Base-by-base conservation (phyloP, 331 rosid genomes). In the Saraca asoca region DNA sequence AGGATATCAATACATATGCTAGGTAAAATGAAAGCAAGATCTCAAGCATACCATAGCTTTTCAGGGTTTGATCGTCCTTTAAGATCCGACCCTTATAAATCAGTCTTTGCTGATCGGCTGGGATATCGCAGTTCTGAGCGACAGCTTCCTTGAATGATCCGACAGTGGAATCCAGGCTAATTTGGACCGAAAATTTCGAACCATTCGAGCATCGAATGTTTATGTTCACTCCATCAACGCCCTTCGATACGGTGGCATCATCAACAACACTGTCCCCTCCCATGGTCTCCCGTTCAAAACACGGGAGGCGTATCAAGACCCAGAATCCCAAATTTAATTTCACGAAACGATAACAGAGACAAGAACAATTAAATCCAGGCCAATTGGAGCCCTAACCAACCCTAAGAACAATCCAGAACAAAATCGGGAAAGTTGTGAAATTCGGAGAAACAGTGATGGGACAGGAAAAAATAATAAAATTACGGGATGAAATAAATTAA, bases 21-120 rank as follows among this genome's bases (percentile, higher is more conserved):
- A 8, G 8, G 10, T 39, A 39, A 0, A 24, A 34, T 0, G 12
- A 38, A 5, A 24, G 33, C 17, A 15, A 68, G 76, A 24, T 24
- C 74, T 67, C 63, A 61, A 37, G 58, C 3, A 37, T 11, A 88
- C 95, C 91, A 55, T 85, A 85, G 87, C 82, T 88, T 58, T 56
- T 71, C 38, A 88, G 84, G 7, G 91, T 66, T 61, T 88, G 87
- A 60, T 88, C 95, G 17, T 88, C 85, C 81, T 85, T 83, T 16
- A 88, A 80, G 76, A 88, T 88, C 76, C 91, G 84, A 2, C 95
- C 95, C 68, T 88, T 85, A 74, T 88, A 88, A 80, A 88, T 88
- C 89, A 88, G 73, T 11, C 95, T 80, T 73, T 88, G 95, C 61
- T 81, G 87, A 42, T 83, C 78, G 34, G 87, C 51, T 2, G 82